Base-by-base conservation (phyloP, 306 rosid genomes). In the Vachellia collinsii region DNA sequence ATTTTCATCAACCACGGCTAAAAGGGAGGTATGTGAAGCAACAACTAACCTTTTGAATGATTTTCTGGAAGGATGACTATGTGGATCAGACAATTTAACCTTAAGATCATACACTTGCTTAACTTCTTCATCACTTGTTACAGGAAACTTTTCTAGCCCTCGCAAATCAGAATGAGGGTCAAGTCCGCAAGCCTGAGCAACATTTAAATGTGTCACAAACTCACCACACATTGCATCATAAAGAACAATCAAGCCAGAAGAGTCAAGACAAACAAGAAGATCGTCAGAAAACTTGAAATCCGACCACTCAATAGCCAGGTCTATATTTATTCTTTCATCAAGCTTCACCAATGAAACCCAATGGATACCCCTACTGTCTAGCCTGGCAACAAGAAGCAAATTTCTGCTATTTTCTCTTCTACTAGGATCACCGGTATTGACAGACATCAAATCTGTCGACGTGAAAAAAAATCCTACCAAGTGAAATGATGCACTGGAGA, bases 321-420 rank as follows among this genome's bases (percentile, higher is more conserved):
- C 81, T 48, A 61, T 72, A 77, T 83, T 71, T 82, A 81, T 81
- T 81, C 86, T 85, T 83, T 93, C 91, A 46, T 91, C 93, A 81
- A 86, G 93, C 84, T 91, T 90, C 84, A 91, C 89, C 67, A 77
- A 70, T 70, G 97, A 91, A 78, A 91, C 88, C 97, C 95, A 95
- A 43, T 85, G 90, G 76, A 95, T 91, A 76, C 93, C 97, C 88
- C 75, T 76, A 47, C 47, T 81, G 58, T 87, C 85, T 79, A 89
- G 66, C 88, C 87, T 88, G 66, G 94, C 91, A 83, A 95, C 87
- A 67, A 95, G 90, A 85, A 95, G 88, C 81, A 93, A 72, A 81
- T 87, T 86, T 61, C 77, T 86, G 69, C 66, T 75, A 80, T 71
- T 75, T 73, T 77, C 84, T 19, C 65, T 83, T 77, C 58, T 85